Evolutionary conservation across 257 asterid species (phyloP).

Genomic region (Anisodus acutangulus): DNA sequence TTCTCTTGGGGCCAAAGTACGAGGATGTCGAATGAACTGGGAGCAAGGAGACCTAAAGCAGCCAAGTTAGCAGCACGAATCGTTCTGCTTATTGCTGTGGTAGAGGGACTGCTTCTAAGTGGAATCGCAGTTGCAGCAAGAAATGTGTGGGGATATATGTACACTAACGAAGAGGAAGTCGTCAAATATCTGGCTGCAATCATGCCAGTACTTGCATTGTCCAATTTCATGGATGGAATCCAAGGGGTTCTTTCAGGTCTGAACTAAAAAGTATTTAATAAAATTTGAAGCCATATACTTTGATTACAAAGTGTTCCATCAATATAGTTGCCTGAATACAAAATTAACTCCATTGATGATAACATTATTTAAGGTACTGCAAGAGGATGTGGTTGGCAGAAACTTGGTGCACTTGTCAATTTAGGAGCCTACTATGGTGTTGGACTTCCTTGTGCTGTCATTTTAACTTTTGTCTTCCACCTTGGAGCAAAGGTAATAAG

Average conservation of each 20-base stretch:
- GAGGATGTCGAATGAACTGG: slow-evolving; percentile 40
- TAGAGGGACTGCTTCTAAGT: slow-evolving; percentile 29
- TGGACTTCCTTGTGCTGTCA: slow-evolving; percentile 35
- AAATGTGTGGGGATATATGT: slow-evolving; percentile 36
- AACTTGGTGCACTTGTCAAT: slow-evolving; percentile 39
- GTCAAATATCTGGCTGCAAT: slow-evolving; percentile 28
- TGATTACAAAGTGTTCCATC: too few species aligned
- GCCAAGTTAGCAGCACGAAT: slow-evolving; percentile 34
- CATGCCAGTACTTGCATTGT: slow-evolving; percentile 43
- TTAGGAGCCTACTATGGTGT: slow-evolving; percentile 42
- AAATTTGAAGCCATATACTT: not conserved
- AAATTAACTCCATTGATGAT: not conserved
- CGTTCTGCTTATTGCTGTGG: slow-evolving; percentile 31
- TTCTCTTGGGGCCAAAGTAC: slow-evolving; percentile 28
- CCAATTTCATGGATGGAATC: slow-evolving; percentile 45
- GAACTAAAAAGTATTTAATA: not conserved
- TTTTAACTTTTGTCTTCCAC: slow-evolving; percentile 35
- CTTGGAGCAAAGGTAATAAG: slow-evolving; percentile 38
- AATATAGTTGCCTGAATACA: not conserved
- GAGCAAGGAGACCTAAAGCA: slow-evolving; percentile 34
- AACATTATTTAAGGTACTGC: slow-evolving; percentile 35
- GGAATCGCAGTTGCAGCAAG: slow-evolving; percentile 30
- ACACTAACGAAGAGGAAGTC: slow-evolving; percentile 33
- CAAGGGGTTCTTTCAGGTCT: slow-evolving; percentile 43
- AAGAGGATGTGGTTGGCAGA: slow-evolving; percentile 47